Evolutionary conservation across 306 rosid species (phyloP), one percentile per base, ranked within the genome.

Genomic region (Prunus fruticosa): DNA sequence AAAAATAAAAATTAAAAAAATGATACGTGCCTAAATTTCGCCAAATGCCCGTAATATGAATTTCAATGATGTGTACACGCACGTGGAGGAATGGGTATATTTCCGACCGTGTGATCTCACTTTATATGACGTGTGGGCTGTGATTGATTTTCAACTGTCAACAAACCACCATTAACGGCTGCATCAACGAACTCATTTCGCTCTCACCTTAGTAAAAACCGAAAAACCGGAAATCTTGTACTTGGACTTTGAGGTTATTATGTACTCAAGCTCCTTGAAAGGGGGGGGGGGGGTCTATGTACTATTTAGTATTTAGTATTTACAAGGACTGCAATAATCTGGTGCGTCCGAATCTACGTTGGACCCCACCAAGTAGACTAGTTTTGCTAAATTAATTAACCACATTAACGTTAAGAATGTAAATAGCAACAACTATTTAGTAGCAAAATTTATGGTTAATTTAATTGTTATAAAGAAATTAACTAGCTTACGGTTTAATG

Each of bases 161-260:
- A 14, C 65, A 83, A 52, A 79, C 81, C 86, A 52, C 71, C 81
- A 83, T 79, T 71, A 82, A 73, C 80, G 86, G 80, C 86, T 69
- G 56, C 54, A 74, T 53, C 32, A 60, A 58, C 32, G 79, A 79
- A 58, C 73, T 41, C 27, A 34, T 72, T 69, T 73, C 79, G 58
- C 78, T 58, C 52, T 73, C 76, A 54, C 63, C 28, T 16, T 45
- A 14, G 54, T 41, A 14, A 9, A 74, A 79, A 30, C 69, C 73
- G 49, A 73, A 77, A 82, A 50, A 79, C 18, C 73, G 34, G 67
- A 76, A 77, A 82, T 62, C 50, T 27, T 38, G 70, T 71, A 53
- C 61, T 3, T 49, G 34, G 32, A 15, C 6, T 27, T 56, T 6
- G 62, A 56, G 62, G 62, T 56, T 56, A n/a, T 56, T 20, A 5